Evolutionary conservation across 805 yeast species (phyloP), one percentile per base, ranked within the genome.

Genomic region (Schizosaccharomyces japonicus): DNA sequence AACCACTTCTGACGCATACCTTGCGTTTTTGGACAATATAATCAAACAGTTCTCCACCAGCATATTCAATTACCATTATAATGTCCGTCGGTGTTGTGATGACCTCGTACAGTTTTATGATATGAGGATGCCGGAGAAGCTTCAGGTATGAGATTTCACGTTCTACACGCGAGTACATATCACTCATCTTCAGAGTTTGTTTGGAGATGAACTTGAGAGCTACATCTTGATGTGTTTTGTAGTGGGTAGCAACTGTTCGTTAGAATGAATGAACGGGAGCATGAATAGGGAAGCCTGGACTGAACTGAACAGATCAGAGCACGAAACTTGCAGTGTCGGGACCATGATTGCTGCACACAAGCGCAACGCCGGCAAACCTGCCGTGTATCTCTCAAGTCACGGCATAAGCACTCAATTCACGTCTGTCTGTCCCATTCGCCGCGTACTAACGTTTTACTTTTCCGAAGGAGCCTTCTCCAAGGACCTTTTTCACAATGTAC

Each of bases 401-500:
- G n/a, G n/a, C n/a, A 26, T 26, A 15, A 3, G 5, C 6, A 42
- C 5, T 4, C 32, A 11, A n/a, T 21, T 27, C 29, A 15, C 5
- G 21, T 17, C 4, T 27, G 19, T 11, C 15, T 8, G 5, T 4
- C 21, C 26, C 21, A 7, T 27, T 8, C 13, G 4, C 13, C 30
- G 46, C 5, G 59, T 78, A 80, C 17, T 93, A 93, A 55, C 85
- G 67, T 60, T 85, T 85, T 53, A 85, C 96, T 59, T 87, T 87
- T 56, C 96, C 96, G 59, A 85, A 85, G 0, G 95, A 84, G 23
- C 96, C 96, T 59, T 85, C 95, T 32, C 96, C 96, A 21, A 85
- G 66, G 3, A 94, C 84, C 60, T 84, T 81, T 55, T 85, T 80
- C 48, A 85, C 78, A 60, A 85, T 95, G 64, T 87, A 85, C 54